Conservation (phyloP, 225 moss, liverwort and hornwort species). For the Asterella californica region DNA sequence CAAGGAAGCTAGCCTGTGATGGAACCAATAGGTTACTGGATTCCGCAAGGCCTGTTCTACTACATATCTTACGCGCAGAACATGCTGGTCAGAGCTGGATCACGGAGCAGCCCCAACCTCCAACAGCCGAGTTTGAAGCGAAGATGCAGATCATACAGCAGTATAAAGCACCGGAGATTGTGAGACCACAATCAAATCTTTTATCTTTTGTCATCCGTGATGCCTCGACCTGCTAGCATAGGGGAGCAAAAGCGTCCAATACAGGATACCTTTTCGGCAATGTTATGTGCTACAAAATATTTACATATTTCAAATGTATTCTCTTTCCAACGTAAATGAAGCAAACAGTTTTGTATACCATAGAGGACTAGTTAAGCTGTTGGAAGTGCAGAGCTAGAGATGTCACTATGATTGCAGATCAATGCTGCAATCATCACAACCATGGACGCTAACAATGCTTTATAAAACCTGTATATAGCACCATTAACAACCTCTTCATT, state of each 20-base stretch:
- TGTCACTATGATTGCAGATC: no score
- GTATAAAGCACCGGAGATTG: constrained; percentile 5
- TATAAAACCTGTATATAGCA: background rate
- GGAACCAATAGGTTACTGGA: constrained; percentile 10
- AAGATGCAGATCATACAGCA: constrained; percentile 9
- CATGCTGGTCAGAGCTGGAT: constrained; percentile 25
- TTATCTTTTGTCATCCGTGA: background rate
- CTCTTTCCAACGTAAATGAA: no score
- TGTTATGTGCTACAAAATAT: no score
- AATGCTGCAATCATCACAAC: no score
- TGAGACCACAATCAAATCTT: background rate
- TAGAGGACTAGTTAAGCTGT: no score
- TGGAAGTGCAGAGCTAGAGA: no score
- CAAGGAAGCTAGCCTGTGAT: constrained; percentile 19
- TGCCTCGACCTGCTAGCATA: no score
- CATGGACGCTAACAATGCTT: background rate
- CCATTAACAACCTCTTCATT: background rate
- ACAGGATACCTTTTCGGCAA: no score
- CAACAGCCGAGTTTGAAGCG: background rate
- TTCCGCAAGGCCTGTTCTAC: constrained; percentile 11
- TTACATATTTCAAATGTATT: no score
- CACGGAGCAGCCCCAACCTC: constrained; percentile 1
- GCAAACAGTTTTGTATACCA: no score
- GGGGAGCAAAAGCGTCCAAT: no score
- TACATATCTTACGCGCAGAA: constrained; percentile 16